These are phyloP conservation scores for Turritis glabra DNA, from an alignment of 345 rosid species.

Conservation along the genomic window DNA sequence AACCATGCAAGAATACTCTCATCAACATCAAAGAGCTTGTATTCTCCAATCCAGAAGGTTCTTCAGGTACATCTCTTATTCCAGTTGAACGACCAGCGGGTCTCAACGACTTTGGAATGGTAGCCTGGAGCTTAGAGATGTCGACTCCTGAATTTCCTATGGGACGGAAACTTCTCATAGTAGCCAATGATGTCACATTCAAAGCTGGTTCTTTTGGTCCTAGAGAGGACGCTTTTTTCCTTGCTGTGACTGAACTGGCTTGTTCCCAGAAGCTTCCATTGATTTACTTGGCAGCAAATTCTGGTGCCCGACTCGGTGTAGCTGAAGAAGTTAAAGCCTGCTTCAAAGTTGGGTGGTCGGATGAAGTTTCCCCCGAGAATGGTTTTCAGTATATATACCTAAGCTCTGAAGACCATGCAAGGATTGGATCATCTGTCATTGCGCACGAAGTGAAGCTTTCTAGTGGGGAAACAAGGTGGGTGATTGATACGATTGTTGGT, in stretches of 20 bases:
- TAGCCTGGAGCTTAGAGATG: conserved; percentile 96
- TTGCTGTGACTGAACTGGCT: conserved; percentile 89
- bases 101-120: conserved; percentile 91
- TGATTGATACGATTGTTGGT: conserved; percentile 89
- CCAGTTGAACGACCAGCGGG: conserved; percentile 64
- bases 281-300: conserved; percentile 94
- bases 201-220: conserved; percentile 99
- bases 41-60: conserved; percentile 64
- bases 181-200: conserved; percentile 92
- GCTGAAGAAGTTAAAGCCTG: conserved; percentile 92
- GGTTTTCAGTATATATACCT: conserved; percentile 89
- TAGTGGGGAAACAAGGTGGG: conserved; percentile 85
- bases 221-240: conserved; percentile 94
- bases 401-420: conserved; percentile 67
- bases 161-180: conserved; percentile 80
- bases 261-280: conserved; percentile 82
- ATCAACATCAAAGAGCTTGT: conserved; percentile 72
- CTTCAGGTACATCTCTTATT: conserved; percentile 73
- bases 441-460: conserved; percentile 84
- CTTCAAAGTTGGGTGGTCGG: conserved; percentile 93
- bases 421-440: conserved; percentile 76
- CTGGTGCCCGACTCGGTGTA: conserved; percentile 96
- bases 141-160: conserved; percentile 89
- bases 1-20: conserved; percentile 53
- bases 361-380: conserved; percentile 76